phyloP scores from a whole-genome alignment of 257 asterid genomes.

The Solanum ossicruentum region DNA sequence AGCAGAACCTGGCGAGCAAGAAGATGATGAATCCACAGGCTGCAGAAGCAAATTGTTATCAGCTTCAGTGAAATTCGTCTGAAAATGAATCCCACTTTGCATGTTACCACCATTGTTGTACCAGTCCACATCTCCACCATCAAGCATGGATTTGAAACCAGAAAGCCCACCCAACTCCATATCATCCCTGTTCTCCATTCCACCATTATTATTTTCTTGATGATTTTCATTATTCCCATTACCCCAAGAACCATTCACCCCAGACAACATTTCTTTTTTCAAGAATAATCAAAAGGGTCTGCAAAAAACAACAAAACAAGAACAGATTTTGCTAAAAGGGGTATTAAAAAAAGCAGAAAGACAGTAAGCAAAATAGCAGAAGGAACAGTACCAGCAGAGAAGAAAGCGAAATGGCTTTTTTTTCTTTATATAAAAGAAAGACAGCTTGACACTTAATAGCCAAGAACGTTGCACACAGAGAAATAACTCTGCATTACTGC shows the following conservation, averaged over 20 bases:
- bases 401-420: constrained; percentile 15
- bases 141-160: constrained; percentile 69
- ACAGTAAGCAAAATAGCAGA: not conserved
- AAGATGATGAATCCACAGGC: constrained; percentile 52
- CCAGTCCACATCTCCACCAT: constrained; percentile 63
- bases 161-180: constrained; percentile 43
- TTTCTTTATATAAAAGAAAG: constrained; percentile 4
- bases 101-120: constrained; percentile 12
- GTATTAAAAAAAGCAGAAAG: not conserved
- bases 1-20: constrained; percentile 72
- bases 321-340: not conserved
- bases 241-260: constrained; percentile 52
- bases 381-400: constrained; percentile 4
- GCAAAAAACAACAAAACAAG: not conserved
- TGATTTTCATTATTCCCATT: not conserved
- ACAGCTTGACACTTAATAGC: constrained; percentile 10
- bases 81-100: constrained; percentile 38
- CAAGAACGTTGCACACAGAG: constrained; percentile 4
- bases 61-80: constrained; percentile 31
- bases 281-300: not conserved
- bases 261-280: constrained; percentile 32
- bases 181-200: constrained; percentile 18
- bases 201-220: not conserved
- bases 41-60: constrained; percentile 22
- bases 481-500: not conserved